Evolutionary conservation across 2,329 filamentous ascomycete genomes (phyloP).

Genomic region (Drechslerella stenobrocha): DNA sequence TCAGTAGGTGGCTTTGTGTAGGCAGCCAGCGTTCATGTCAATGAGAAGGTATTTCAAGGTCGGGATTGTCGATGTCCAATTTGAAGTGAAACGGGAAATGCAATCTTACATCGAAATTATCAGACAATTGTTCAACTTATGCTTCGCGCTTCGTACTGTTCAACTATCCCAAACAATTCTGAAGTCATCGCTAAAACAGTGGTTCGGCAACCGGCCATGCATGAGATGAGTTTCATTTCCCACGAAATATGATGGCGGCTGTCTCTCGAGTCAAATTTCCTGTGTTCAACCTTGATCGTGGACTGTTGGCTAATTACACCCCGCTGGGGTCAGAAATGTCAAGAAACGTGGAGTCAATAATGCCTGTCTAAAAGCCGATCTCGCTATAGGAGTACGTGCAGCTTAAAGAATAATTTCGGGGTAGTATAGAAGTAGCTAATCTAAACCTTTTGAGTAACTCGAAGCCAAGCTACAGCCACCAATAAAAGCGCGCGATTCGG

Average conservation of each 20-base stretch:
- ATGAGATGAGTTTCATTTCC: conserved; percentile 49
- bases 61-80: conserved; percentile 43
- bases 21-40: conserved; percentile 28
- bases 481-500: conserved; percentile 46
- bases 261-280: conserved; percentile 40
- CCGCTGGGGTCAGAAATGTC: conserved; percentile 15
- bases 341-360: conserved; percentile 38
- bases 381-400: conserved; percentile 12
- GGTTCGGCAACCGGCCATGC: conserved; percentile 37
- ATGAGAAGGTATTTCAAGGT: conserved; percentile 30
- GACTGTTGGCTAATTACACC: conserved; percentile 44
- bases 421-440: conserved; percentile 42
- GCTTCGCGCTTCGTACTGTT: too few species aligned
- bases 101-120: conserved; percentile 28
- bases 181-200: conserved; percentile 24
- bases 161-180: conserved; percentile 21
- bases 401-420: conserved; percentile 48
- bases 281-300: conserved; percentile 48
- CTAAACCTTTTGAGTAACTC: conserved; percentile 44
- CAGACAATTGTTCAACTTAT: background rate
- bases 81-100: conserved; percentile 45
- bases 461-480: conserved; percentile 28
- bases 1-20: conserved; percentile 33
- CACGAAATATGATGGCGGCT: conserved; percentile 44
- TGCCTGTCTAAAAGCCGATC: conserved; percentile 20